Conservation (phyloP, 1,284 basidiomycete genomes). For the Meira miltonrushii region DNA sequence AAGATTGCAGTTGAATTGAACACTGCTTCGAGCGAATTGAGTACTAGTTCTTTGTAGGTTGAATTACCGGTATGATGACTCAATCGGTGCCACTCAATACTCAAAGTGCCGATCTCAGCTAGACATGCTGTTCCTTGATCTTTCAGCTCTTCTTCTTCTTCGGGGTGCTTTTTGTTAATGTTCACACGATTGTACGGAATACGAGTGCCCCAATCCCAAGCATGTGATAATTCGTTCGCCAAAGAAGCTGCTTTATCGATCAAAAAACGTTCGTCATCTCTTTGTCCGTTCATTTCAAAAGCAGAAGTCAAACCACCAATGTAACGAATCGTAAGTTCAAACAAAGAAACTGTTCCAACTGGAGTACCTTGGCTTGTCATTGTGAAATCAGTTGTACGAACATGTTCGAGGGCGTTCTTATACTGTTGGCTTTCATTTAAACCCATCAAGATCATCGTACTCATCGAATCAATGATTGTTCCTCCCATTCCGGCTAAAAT, state of each 20-base stretch:
- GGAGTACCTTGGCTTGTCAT: conserved; percentile 14
- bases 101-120: conserved; percentile 35
- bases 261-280: conserved; percentile 10
- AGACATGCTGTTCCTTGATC: conserved; percentile 15
- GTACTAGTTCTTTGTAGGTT: conserved; percentile 18
- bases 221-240: conserved; percentile 10
- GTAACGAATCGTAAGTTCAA: conserved; percentile 46
- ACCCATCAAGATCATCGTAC: conserved; percentile 39
- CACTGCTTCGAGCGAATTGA: not conserved
- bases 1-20: conserved; percentile 1
- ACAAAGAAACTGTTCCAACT: conserved; percentile 17
- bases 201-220: conserved; percentile 9
- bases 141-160: not conserved
- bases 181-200: conserved; percentile 21
- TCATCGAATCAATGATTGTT: conserved; percentile 36
- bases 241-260: conserved; percentile 17
- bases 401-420: conserved; percentile 21
- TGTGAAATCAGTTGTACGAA: conserved; percentile 27
- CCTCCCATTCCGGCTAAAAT: conserved; percentile 28
- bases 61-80: conserved; percentile 29
- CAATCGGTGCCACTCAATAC: conserved; percentile 37
- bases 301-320: conserved; percentile 33
- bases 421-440: conserved; percentile 25
- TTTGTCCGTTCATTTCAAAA: conserved; percentile 24
- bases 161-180: conserved; percentile 21